Evolutionary conservation across 495 filamentous ascomycete genomes (phyloP), one percentile per base, ranked within the genome.

Genomic region (Entonaema liquescens): DNA sequence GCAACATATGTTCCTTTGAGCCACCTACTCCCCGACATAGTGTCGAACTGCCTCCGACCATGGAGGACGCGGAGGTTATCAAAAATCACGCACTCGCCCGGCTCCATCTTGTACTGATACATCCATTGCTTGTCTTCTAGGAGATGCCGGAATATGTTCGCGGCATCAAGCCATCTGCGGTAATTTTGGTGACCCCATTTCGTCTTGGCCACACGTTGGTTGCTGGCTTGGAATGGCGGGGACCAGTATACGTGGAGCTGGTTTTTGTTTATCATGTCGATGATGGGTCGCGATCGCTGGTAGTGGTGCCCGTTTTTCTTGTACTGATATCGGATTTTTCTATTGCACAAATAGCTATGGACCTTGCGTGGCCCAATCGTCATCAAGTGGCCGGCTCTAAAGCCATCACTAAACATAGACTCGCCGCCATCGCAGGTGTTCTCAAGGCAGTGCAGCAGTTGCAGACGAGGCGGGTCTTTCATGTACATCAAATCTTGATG

Each of bases 401-500:
- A 84, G 49, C 89, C 80, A 79, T 97, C 93, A 25, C 85, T 85
- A 75, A 97, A 98, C 33, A 95, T 77, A 0, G 93, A 96, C 70
- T 92, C 88, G 58, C 95, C 95, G 0, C 94, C 93, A 0, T 86
- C 80, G 72, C 87, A 88, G 1, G 86, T 87, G 74, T 94, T 94
- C 66, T 89, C 82, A 21, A 97, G 78, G 71, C 94, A 97, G 77
- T 97, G 95, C 5, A 98, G 85, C 17, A 97, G 81, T 79, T 98
- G 95, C 62, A 93, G 84, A 19, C 88, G 87, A 0, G 95, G 95
- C 8, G 92, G 87, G 25, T 91, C 86, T 13, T 84, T 80, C 83
- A 95, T 90, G 82, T 98, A 98, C 75, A 97, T 84, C 28, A 97
- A 86, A 74, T 98, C 95, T 90, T 97, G 95, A 79, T 98, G 95